Evolutionary conservation across 2,329 filamentous ascomycete genomes (phyloP).

Genomic region (Colletotrichum lindemuthianum): DNA sequence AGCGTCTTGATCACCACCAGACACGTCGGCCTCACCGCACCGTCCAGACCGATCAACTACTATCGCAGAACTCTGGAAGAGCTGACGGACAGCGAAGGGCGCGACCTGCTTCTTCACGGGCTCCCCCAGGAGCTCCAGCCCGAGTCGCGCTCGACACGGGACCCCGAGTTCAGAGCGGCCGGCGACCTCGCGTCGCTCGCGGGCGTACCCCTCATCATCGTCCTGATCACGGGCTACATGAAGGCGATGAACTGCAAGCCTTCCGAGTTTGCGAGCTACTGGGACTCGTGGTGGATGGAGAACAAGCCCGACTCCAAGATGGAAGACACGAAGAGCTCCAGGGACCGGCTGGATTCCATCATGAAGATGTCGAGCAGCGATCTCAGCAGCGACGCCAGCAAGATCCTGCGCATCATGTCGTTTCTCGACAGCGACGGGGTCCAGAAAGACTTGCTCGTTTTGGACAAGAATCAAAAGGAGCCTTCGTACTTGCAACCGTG

Average conservation of each 20-base stretch:
- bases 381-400: slow-evolving; percentile 31
- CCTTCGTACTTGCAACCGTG: slow-evolving; percentile 26
- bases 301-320: slow-evolving; percentile 12
- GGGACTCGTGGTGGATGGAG: slow-evolving; percentile 35
- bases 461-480: slow-evolving; percentile 24
- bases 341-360: slow-evolving; percentile 30
- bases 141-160: slow-evolving; percentile 9
- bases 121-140: slow-evolving; percentile 30
- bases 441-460: slow-evolving; percentile 34
- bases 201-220: slow-evolving; percentile 33
- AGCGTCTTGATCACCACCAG: slow-evolving; percentile 37
- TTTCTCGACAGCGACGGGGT: slow-evolving; percentile 37
- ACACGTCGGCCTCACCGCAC: slow-evolving; percentile 17
- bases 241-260: slow-evolving; percentile 34
- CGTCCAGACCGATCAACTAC: slow-evolving; percentile 33
- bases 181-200: slow-evolving; percentile 36
- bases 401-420: slow-evolving; percentile 36
- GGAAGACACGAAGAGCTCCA: slow-evolving; percentile 11
- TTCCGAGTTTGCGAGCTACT: slow-evolving; percentile 36
- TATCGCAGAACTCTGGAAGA: slow-evolving; percentile 34
- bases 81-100: slow-evolving; percentile 27
- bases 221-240: slow-evolving; percentile 36
- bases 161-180: slow-evolving; percentile 36
- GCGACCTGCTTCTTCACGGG: slow-evolving; percentile 30
- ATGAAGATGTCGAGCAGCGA: slow-evolving; percentile 35